A percentile compares a stretch with the other conserved stretches of the same genome.
These are phyloP conservation scores for Pleoardoris graminearum DNA, from an alignment of 2,329 filamentous ascomycete genomes.

Conservation along the genomic window DNA sequence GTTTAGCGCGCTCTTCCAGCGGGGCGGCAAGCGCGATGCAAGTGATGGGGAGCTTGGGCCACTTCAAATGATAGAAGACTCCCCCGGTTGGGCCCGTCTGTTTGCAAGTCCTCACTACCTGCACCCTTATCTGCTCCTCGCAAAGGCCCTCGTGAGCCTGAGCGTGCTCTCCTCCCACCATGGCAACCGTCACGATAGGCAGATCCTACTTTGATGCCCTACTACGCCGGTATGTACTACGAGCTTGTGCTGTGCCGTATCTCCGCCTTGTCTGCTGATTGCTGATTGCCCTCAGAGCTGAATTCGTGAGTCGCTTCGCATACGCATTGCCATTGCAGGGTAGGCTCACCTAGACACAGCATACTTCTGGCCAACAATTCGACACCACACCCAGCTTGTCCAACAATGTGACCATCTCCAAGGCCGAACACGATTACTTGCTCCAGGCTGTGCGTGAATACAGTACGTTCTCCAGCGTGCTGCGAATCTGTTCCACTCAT, in stretches of 20 bases:
- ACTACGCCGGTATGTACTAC: constrained; percentile 59
- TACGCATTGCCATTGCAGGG: background rate
- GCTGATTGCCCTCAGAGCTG: constrained; percentile 43
- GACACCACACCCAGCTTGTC: constrained; percentile 42
- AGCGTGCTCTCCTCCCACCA: constrained; percentile 21
- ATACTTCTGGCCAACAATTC: constrained; percentile 46
- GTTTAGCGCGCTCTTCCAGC: constrained; percentile 20
- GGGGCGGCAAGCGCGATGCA: constrained; percentile 17
- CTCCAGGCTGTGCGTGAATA: constrained; percentile 56
- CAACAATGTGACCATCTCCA: constrained; percentile 59
- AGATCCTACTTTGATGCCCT: constrained; percentile 65
- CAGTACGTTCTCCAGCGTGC: constrained; percentile 48
- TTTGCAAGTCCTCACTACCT: constrained; percentile 3
- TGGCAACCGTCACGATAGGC: constrained; percentile 60
- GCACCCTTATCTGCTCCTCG: constrained; percentile 4
- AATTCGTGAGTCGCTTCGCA: constrained; percentile 51
- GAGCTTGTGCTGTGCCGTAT: constrained; percentile 1
- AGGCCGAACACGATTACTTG: constrained; percentile 64
- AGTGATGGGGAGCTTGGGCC: constrained; percentile 28
- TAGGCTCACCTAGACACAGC: constrained; percentile 32
- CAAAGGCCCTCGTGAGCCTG: constrained; percentile 13
- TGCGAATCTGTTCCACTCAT: background rate
- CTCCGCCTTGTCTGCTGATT: constrained; percentile 27
- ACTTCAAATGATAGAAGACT: constrained; percentile 21
- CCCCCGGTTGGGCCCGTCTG: constrained; percentile 10